phyloP scores from a whole-genome alignment of 768 basidiomycete genomes.

The Mycena epipterygia region DNA sequence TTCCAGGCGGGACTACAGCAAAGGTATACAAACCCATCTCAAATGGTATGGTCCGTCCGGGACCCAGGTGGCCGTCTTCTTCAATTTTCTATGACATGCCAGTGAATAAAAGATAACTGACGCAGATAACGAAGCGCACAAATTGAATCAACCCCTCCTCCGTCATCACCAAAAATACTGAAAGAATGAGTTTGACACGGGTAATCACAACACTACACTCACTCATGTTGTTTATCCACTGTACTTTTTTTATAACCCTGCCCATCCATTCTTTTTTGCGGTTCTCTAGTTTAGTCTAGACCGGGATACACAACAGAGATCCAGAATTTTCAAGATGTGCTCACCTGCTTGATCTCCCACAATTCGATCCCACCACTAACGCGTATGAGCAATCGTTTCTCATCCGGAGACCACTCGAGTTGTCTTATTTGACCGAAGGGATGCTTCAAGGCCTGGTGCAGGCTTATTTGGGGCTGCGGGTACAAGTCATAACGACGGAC shows the following conservation, averaged over 20 bases:
- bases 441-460: constrained; percentile 22
- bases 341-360: constrained; percentile 23
- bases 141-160: constrained; percentile 24
- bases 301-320: background rate
- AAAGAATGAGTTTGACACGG: background rate
- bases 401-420: constrained; percentile 26
- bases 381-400: constrained; percentile 20
- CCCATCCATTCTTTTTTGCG: constrained; percentile 30
- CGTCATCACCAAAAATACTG: constrained; percentile 17
- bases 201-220: background rate
- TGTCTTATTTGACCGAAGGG: constrained; percentile 23
- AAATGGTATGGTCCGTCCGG: constrained; percentile 7
- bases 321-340: background rate
- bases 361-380: constrained; percentile 26
- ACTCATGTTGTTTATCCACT: constrained; percentile 10
- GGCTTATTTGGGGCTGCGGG: constrained; percentile 14
- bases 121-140: background rate
- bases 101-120: background rate
- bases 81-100: constrained; percentile 6
- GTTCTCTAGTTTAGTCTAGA: constrained; percentile 17
- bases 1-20: constrained; percentile 19
- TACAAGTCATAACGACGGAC: background rate
- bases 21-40: constrained; percentile 23
- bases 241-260: constrained; percentile 16
- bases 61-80: constrained; percentile 6